Percentiles rank a stretch among this genome's conserved stretches.
Evolutionary conservation across 176 grass and related monocot species (phyloP).

Genomic region (Aegilops umbellulata): DNA sequence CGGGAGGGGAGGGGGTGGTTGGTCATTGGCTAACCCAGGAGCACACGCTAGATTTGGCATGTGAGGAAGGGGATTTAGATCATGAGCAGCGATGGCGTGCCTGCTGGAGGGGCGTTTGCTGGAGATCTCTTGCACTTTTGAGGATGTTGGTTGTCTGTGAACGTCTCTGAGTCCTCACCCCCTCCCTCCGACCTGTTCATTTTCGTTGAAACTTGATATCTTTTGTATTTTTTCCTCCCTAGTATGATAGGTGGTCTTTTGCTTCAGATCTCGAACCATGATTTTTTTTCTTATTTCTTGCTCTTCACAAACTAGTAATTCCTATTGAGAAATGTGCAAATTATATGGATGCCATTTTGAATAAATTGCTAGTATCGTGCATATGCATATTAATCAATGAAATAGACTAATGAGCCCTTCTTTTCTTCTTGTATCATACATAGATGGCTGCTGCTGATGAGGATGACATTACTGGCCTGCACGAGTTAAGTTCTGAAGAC

Average conservation of each 20-base stretch:
- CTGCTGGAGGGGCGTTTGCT: neutral
- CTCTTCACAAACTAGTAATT: neutral
- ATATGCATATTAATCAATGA: conserved; percentile 30
- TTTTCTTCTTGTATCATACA: conserved; percentile 22
- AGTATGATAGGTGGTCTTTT: neutral
- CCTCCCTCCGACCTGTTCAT: neutral
- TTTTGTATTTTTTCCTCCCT: neutral
- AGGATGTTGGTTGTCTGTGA: neutral
- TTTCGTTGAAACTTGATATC: neutral
- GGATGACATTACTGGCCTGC: conserved; percentile 67
- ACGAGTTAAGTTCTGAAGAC: conserved; percentile 86
- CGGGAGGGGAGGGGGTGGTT: neutral
- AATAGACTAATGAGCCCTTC: neutral
- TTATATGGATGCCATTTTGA: neutral
- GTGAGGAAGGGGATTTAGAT: neutral
- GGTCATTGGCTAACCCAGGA: neutral
- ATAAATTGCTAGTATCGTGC: neutral
- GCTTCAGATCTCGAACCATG: neutral
- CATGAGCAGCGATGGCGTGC: neutral
- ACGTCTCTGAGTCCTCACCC: neutral
- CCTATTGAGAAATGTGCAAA: neutral
- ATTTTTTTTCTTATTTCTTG: neutral
- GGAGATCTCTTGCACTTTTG: neutral
- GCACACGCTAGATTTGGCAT: neutral
- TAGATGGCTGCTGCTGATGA: conserved; percentile 92